These are phyloP conservation scores for Petrea volubilis DNA, from an alignment of 257 asterid genomes.

Conservation along the genomic window DNA sequence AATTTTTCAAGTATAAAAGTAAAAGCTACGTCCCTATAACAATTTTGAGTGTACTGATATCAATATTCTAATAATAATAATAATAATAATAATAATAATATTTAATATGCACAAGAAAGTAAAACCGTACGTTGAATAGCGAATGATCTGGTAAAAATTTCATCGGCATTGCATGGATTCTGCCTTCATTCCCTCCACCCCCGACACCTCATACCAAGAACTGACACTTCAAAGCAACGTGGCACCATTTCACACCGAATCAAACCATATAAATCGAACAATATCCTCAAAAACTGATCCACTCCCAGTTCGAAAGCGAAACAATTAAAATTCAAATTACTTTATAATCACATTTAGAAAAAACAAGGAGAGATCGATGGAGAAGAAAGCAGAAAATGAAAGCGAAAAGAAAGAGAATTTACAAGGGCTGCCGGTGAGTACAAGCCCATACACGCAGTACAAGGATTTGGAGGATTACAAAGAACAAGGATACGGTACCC, in stretches of 20 bases:
- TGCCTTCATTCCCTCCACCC: slow-evolving; percentile 27
- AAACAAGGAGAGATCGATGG: slow-evolving; percentile 25
- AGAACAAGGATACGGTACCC: slow-evolving; percentile 71
- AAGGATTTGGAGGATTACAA: slow-evolving; percentile 89
- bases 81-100: too few species aligned
- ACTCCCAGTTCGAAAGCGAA: background rate
- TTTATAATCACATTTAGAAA: background rate
- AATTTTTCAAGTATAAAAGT: too few species aligned
- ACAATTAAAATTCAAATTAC: background rate
- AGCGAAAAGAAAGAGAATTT: slow-evolving; percentile 20
- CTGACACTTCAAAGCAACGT: slow-evolving; percentile 32
- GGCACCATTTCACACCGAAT: slow-evolving; percentile 15
- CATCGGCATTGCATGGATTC: slow-evolving; percentile 22
- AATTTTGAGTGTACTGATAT: too few species aligned
- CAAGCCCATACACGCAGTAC: slow-evolving; percentile 85
- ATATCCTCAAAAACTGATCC: background rate
- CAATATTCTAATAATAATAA: too few species aligned
- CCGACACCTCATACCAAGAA: slow-evolving; percentile 34
- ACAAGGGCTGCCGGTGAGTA: slow-evolving; percentile 67
- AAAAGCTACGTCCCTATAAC: too few species aligned
- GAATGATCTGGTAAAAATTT: background rate
- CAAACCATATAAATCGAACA: background rate
- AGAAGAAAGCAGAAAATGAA: slow-evolving; percentile 30
- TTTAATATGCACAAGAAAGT: background rate
- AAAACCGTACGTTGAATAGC: background rate